Percentiles rank a stretch among this genome's conserved stretches.
phyloP scores from a whole-genome alignment of 2,329 filamentous ascomycete species.

The Xylariaceae sp. region DNA sequence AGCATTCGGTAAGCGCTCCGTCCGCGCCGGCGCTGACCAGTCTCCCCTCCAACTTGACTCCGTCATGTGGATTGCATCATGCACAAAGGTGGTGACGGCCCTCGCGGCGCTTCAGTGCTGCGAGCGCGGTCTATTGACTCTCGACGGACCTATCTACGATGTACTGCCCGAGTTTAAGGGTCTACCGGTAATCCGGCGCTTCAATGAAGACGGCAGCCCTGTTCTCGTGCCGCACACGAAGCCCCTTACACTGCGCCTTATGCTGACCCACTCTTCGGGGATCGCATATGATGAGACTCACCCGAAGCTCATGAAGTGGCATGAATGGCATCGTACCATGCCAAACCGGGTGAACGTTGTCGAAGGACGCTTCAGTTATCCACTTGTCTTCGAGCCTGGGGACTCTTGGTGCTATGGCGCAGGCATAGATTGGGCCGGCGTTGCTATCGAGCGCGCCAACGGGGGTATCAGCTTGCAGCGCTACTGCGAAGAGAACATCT shows the following conservation, averaged over 20 bases:
- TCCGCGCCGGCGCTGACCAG: slow-evolving; percentile 28
- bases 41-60: slow-evolving; percentile 30
- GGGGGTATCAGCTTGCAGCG: slow-evolving; percentile 22
- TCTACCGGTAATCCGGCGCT: slow-evolving; percentile 20
- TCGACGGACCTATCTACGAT: slow-evolving; percentile 48
- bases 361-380: slow-evolving; percentile 43
- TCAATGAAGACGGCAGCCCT: slow-evolving; percentile 25
- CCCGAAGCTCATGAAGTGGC: slow-evolving; percentile 32
- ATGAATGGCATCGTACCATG: slow-evolving; percentile 38
- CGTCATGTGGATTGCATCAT: slow-evolving; percentile 37
- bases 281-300: slow-evolving; percentile 43
- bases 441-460: slow-evolving; percentile 29
- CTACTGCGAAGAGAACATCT: slow-evolving; percentile 30
- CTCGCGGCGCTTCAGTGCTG: slow-evolving; percentile 52
- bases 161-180: slow-evolving; percentile 50
- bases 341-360: slow-evolving; percentile 19
- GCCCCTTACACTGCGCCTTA: slow-evolving; percentile 21
- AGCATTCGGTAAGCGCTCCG: slow-evolving; percentile 32
- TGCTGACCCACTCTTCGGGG: slow-evolving; percentile 31
- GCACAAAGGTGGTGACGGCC: slow-evolving; percentile 46
- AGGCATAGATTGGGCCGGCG: slow-evolving; percentile 50
- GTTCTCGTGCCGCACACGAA: slow-evolving; percentile 22
- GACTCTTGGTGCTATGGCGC: slow-evolving; percentile 50
- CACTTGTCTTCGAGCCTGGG: slow-evolving; percentile 52
- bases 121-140: slow-evolving; percentile 48